These are phyloP conservation scores for Mortierella claussenii DNA, from an alignment of 192 early-diverging fungal genomes.

Conservation along the genomic window DNA sequence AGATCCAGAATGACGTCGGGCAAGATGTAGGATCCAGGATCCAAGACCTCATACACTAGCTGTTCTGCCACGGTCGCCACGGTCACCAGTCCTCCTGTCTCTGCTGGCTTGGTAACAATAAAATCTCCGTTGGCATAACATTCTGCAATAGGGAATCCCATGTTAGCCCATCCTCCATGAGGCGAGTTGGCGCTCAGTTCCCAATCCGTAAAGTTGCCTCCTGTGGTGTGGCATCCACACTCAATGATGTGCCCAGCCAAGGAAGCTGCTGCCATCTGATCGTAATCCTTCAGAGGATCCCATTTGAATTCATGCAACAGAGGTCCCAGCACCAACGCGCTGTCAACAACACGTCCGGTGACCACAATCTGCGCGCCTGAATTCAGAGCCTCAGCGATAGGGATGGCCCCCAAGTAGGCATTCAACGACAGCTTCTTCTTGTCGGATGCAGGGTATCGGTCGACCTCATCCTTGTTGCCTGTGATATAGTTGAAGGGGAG, in stretches of 20 bases:
- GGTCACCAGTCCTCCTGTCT: slow-evolving; percentile 70
- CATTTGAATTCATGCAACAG: slow-evolving; percentile 71
- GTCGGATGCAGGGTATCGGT: slow-evolving; percentile 60
- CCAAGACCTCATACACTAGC: slow-evolving; percentile 72
- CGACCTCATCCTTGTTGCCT: slow-evolving; percentile 54
- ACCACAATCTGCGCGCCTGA: slow-evolving; percentile 71
- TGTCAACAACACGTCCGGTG: slow-evolving; percentile 75
- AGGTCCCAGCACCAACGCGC: slow-evolving; percentile 70
- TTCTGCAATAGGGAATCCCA: slow-evolving; percentile 78
- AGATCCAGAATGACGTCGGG: slow-evolving; percentile 75
- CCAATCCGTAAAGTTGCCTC: slow-evolving; percentile 80
- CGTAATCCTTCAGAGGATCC: slow-evolving; percentile 59
- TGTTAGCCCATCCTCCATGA: slow-evolving; percentile 67
- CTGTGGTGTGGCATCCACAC: slow-evolving; percentile 75
- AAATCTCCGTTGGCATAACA: slow-evolving; percentile 63
- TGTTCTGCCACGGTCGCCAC: slow-evolving; percentile 70
- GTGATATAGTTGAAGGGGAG: slow-evolving; percentile 54
- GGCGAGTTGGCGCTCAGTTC: slow-evolving; percentile 59
- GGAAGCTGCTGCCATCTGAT: slow-evolving; percentile 69
- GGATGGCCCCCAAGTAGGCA: slow-evolving; percentile 69
- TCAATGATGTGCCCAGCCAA: slow-evolving; percentile 76
- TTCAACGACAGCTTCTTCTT: slow-evolving; percentile 69
- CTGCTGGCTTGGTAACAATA: slow-evolving; percentile 68
- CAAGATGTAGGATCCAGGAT: slow-evolving; percentile 71
- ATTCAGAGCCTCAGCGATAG: slow-evolving; percentile 64